Evolutionary conservation across 208 protist species (phyloP).

Genomic region (Leishmania arabica): DNA sequence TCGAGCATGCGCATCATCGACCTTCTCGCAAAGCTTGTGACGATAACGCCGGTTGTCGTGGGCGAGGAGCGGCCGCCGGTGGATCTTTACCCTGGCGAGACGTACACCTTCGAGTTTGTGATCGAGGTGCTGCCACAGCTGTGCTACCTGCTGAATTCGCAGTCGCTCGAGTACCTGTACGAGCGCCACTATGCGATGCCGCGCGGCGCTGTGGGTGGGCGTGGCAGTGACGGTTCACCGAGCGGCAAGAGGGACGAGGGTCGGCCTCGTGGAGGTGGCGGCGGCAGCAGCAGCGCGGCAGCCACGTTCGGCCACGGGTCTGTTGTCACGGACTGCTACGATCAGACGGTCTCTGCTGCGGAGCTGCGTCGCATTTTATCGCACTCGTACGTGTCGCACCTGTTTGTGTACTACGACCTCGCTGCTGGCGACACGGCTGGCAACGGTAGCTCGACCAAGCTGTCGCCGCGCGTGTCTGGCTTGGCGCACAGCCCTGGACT

Average conservation of each 20-base stretch:
- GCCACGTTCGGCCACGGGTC: constrained; percentile 21
- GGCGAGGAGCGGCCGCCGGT: constrained; percentile 54
- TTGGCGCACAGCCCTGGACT: constrained; percentile 17
- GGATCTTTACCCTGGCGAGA: constrained; percentile 63
- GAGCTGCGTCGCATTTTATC: constrained; percentile 61
- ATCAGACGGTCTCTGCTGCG: constrained; percentile 33
- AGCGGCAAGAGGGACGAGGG: constrained; percentile 4
- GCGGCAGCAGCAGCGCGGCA: constrained; percentile 17
- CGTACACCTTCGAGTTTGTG: constrained; percentile 79
- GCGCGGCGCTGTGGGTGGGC: constrained; percentile 9
- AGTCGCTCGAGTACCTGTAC: constrained; percentile 66
- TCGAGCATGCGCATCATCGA: constrained; percentile 55
- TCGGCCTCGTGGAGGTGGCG: neutral
- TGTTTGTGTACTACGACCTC: constrained; percentile 70
- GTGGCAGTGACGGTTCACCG: constrained; percentile 4
- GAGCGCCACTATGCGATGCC: constrained; percentile 38
- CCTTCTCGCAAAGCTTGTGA: constrained; percentile 56
- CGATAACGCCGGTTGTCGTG: constrained; percentile 66
- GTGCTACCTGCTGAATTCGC: constrained; percentile 64
- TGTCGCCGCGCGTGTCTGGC: constrained; percentile 5
- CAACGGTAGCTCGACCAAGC: neutral
- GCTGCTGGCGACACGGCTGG: constrained; percentile 10
- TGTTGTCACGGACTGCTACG: constrained; percentile 35
- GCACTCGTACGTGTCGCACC: constrained; percentile 51
- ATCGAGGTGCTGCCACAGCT: constrained; percentile 76